A percentile compares a stretch with the other conserved stretches of the same genome.
phyloP scores from a whole-genome alignment of 2,329 filamentous ascomycete species.

The Fusarium sp. region DNA sequence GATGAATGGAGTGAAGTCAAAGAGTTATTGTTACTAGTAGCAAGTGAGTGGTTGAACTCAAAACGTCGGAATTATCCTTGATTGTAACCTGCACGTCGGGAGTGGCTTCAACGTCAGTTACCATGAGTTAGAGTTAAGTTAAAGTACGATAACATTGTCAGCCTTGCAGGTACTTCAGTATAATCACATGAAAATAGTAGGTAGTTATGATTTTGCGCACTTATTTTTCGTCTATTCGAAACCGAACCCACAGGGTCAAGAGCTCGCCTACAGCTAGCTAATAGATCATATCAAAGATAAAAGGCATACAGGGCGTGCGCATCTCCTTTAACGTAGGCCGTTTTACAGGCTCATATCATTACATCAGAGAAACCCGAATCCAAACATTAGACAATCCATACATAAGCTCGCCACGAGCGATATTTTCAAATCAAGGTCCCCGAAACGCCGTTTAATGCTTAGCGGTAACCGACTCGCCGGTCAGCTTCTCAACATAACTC shows the following conservation, averaged over 20 bases:
- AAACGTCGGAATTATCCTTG: background rate
- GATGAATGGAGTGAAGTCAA: background rate
- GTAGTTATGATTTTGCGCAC: background rate
- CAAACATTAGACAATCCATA: slow-evolving; percentile 41
- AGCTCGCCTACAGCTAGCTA: slow-evolving; percentile 30
- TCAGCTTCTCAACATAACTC: slow-evolving; percentile 76
- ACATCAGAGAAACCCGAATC: slow-evolving; percentile 35
- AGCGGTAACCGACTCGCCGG: slow-evolving; percentile 74
- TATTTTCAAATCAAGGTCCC: slow-evolving; percentile 38
- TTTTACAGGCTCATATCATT: slow-evolving; percentile 14
- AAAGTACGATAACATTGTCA: background rate
- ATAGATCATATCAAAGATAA: slow-evolving; percentile 29
- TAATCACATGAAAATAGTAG: background rate
- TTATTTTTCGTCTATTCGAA: slow-evolving; percentile 43
- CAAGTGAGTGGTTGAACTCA: background rate
- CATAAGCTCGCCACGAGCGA: slow-evolving; percentile 37
- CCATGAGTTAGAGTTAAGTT: background rate
- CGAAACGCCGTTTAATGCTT: slow-evolving; percentile 72
- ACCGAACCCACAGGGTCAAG: slow-evolving; percentile 21
- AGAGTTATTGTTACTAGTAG: background rate
- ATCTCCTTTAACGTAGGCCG: slow-evolving; percentile 20
- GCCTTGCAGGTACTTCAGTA: background rate
- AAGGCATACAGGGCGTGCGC: slow-evolving; percentile 29
- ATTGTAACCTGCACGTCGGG: background rate
- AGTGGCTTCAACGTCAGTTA: background rate